These are phyloP conservation scores for Artemisia argyi DNA, from an alignment of 129 eudicot species.

Conservation along the genomic window DNA sequence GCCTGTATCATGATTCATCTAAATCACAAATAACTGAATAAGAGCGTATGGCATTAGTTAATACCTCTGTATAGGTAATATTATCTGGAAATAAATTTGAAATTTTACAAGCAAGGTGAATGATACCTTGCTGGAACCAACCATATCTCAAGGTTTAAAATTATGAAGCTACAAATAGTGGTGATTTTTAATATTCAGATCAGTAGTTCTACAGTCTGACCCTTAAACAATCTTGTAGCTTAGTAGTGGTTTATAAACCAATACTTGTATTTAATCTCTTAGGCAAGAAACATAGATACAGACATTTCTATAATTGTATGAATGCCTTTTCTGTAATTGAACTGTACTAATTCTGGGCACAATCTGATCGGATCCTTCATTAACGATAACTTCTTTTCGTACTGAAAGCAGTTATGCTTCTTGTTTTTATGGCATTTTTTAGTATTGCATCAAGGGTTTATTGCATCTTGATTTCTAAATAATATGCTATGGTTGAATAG, in stretches of 20 bases:
- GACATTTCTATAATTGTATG: neutral
- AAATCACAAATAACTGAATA: no score
- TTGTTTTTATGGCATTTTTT: neutral
- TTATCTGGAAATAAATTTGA: neutral
- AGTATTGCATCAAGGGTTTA: neutral
- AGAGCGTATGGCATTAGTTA: no score
- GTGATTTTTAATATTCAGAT: neutral
- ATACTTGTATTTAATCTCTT: neutral
- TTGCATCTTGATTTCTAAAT: neutral
- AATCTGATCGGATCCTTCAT: neutral
- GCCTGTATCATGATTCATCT: no score
- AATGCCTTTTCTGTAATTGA: neutral
- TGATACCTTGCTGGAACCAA: conserved; percentile 4
- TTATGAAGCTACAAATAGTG: neutral
- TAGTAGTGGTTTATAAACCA: neutral
- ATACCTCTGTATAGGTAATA: neutral
- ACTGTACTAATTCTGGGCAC: neutral
- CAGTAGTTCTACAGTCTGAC: neutral
- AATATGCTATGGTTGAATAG: neutral
- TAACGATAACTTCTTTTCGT: neutral
- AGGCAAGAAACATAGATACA: neutral
- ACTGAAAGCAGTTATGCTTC: neutral
- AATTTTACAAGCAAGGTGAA: neutral
- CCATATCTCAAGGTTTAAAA: neutral
- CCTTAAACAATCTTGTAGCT: neutral